These are phyloP conservation scores for Stemphylium beticola DNA, from an alignment of 2,329 filamentous ascomycete genomes.

Conservation along the genomic window DNA sequence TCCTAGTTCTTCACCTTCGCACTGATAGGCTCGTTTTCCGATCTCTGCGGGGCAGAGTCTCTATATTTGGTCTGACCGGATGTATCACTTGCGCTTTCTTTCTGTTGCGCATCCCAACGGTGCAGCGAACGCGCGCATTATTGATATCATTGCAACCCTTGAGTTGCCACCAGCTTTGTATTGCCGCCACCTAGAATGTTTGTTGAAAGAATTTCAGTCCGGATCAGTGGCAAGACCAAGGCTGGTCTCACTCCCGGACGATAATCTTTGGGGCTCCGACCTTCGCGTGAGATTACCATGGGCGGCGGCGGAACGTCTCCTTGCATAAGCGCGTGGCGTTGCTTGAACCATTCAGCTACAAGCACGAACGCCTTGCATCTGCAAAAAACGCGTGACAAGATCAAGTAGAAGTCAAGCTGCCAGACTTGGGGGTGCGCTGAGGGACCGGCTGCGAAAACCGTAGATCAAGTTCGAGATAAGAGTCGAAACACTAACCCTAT, in stretches of 20 bases:
- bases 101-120: neutral
- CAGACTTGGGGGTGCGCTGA: too few species aligned
- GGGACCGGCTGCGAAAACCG: too few species aligned
- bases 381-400: too few species aligned
- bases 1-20: neutral
- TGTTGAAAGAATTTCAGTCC: neutral
- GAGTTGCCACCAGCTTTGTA: neutral
- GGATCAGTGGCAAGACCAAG: neutral
- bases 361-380: neutral
- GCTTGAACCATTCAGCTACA: neutral
- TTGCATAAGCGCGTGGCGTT: constrained; percentile 12
- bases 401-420: too few species aligned
- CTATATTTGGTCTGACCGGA: neutral
- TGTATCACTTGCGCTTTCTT: neutral
- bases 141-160: neutral
- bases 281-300: neutral
- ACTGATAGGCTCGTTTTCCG: neutral
- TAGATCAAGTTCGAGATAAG: too few species aligned
- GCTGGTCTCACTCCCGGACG: neutral
- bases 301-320: neutral
- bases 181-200: neutral
- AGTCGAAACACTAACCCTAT: too few species aligned
- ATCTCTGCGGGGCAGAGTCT: too few species aligned
- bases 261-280: neutral
- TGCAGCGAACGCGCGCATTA: neutral